These are phyloP conservation scores for Xylaria sp. DNA, from an alignment of 2,329 filamentous ascomycete genomes.

Conservation along the genomic window DNA sequence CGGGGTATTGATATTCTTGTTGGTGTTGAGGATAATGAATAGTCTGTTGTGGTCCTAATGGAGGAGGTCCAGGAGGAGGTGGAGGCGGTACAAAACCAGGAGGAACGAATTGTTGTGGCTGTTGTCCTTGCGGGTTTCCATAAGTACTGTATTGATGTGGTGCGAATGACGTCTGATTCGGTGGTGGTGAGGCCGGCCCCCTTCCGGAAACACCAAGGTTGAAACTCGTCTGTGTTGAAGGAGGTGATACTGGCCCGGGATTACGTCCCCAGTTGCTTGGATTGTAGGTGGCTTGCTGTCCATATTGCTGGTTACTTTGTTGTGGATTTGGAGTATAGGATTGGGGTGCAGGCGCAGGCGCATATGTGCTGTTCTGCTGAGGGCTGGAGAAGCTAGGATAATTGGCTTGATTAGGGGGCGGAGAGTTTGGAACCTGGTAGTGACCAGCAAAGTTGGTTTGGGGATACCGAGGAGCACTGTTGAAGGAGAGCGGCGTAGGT, in stretches of 20 bases:
- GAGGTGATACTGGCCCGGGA: constrained; percentile 61
- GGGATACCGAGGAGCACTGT: constrained; percentile 61
- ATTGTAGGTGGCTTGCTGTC: constrained; percentile 61
- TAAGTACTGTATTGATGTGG: constrained; percentile 61
- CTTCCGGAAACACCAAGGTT: constrained; percentile 48
- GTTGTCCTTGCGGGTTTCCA: constrained; percentile 56
- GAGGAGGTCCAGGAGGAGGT: constrained; percentile 70
- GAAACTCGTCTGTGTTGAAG: constrained; percentile 54
- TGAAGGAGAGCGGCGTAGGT: constrained; percentile 60
- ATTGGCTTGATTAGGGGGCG: constrained; percentile 60
- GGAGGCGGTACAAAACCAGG: constrained; percentile 71
- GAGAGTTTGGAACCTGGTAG: constrained; percentile 68
- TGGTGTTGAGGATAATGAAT: constrained; percentile 60
- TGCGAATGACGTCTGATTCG: constrained; percentile 53
- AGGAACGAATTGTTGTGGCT: constrained; percentile 60
- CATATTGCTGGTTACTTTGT: constrained; percentile 58
- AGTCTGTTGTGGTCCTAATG: constrained; percentile 70
- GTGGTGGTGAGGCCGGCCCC: constrained; percentile 66
- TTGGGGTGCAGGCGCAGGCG: constrained; percentile 45
- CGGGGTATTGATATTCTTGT: constrained; percentile 46
- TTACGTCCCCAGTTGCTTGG: constrained; percentile 69
- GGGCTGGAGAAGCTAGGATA: constrained; percentile 59
- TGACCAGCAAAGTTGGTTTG: constrained; percentile 65
- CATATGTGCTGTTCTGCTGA: constrained; percentile 49
- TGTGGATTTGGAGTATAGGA: constrained; percentile 50